Conservation (phyloP, 306 rosid species). For the Trichosanthes cucumerina region DNA sequence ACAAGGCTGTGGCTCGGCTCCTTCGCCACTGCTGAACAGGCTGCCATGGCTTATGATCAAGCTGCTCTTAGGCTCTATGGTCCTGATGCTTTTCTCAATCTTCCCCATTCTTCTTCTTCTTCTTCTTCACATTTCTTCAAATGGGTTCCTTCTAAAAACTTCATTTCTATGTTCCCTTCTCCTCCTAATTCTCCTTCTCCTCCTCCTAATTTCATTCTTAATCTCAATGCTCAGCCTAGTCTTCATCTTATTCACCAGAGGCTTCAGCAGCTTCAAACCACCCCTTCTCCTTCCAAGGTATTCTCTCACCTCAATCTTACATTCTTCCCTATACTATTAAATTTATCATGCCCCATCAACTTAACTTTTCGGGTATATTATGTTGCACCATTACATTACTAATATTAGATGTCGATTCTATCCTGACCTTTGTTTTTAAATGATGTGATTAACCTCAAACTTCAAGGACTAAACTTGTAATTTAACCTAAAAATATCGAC, state of each 20-base stretch:
- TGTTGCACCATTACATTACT: too few relatives aligned
- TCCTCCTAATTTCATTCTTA: slow-evolving; percentile 27
- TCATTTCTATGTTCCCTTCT: slow-evolving; percentile 80
- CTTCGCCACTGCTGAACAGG: slow-evolving; percentile 90
- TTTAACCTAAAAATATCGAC: too few relatives aligned
- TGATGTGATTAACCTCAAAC: too few relatives aligned
- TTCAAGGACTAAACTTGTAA: too few relatives aligned
- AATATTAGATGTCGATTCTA: too few relatives aligned
- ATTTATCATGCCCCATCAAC: too few relatives aligned
- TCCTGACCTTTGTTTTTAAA: too few relatives aligned
- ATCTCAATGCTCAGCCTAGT: slow-evolving; percentile 84
- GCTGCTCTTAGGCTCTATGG: slow-evolving; percentile 94
- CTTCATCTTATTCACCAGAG: slow-evolving; percentile 90
- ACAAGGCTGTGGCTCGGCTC: slow-evolving; percentile 95
- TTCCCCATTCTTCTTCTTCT: too few relatives aligned
- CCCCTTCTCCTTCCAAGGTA: slow-evolving; percentile 32
- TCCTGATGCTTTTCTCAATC: slow-evolving; percentile 86
- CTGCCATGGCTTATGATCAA: slow-evolving; percentile 94
- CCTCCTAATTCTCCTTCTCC: slow-evolving; percentile 16
- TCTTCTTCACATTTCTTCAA: too few relatives aligned
- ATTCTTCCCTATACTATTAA: too few relatives aligned
- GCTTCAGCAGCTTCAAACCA: slow-evolving; percentile 74
- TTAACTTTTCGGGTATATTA: too few relatives aligned
- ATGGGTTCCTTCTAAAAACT: slow-evolving; percentile 88
- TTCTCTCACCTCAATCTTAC: too few relatives aligned